phyloP scores from a whole-genome alignment of 345 rosid genomes.

The Gossypium sturtianum region DNA sequence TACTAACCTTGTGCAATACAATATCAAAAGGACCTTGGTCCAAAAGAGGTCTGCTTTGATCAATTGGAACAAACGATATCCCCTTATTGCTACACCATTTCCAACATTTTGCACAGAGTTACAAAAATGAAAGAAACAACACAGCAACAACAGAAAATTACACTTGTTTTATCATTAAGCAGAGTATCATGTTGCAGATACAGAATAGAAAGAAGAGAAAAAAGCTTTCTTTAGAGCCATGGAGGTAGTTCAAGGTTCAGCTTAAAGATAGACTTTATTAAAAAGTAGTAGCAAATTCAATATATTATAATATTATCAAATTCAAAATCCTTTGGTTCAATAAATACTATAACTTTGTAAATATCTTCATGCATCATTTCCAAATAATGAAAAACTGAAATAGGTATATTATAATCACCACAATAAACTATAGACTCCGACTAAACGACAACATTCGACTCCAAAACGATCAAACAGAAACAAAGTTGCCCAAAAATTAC shows the following conservation, averaged over 20 bases:
- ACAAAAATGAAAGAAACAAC: neutral
- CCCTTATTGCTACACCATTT: constrained; percentile 37
- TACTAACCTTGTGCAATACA: constrained; percentile 68
- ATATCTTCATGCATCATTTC: neutral
- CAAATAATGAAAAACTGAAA: neutral
- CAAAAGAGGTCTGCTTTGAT: constrained; percentile 57
- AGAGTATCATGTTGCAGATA: neutral
- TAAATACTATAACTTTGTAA: neutral
- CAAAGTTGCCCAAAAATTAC: neutral
- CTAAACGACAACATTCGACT: neutral
- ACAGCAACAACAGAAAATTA: neutral
- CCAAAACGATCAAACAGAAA: constrained; percentile 12
- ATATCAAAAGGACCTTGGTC: constrained; percentile 85
- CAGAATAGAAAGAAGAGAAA: neutral
- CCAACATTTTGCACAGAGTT: constrained; percentile 1
- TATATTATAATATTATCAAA: neutral
- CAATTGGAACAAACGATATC: constrained; percentile 66
- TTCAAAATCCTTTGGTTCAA: neutral
- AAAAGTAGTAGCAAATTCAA: neutral
- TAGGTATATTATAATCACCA: neutral
- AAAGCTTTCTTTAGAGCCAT: neutral
- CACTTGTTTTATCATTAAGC: neutral
- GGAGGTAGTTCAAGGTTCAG: neutral
- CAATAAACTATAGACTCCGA: neutral
- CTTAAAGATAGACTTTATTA: neutral